Evolutionary conservation across 345 rosid genomes (phyloP).

Genomic region (Melastoma malabathricum): DNA sequence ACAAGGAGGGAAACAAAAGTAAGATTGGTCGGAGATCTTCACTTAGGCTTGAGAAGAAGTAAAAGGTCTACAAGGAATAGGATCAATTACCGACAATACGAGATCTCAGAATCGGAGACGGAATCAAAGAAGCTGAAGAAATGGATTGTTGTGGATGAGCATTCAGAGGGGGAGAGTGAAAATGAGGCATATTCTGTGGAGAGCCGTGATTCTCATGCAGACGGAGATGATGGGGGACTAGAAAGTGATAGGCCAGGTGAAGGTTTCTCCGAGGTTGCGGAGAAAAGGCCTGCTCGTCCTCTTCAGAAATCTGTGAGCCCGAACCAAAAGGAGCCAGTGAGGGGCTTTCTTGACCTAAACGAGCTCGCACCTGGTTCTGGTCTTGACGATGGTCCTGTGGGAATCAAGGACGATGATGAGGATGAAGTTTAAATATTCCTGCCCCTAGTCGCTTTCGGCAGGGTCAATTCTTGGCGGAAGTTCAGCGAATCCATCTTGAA

Average conservation of each 20-base stretch:
- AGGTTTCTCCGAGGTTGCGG: slow-evolving; percentile 20
- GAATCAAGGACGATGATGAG: slow-evolving; percentile 52
- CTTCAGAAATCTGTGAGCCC: slow-evolving; percentile 23
- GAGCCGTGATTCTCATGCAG: slow-evolving; percentile 47
- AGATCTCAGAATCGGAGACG: slow-evolving; percentile 74
- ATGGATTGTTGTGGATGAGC: slow-evolving; percentile 41
- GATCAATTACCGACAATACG: slow-evolving; percentile 69
- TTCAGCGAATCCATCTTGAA: too few species aligned
- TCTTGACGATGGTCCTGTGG: slow-evolving; percentile 74
- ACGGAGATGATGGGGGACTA: slow-evolving; percentile 37
- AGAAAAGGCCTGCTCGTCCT: slow-evolving; percentile 30
- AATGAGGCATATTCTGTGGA: slow-evolving; percentile 41
- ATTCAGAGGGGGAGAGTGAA: slow-evolving; percentile 51
- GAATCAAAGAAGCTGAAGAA: slow-evolving; percentile 44
- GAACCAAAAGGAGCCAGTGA: slow-evolving; percentile 41
- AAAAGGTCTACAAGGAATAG: slow-evolving; percentile 69
- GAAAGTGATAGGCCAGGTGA: slow-evolving; percentile 33
- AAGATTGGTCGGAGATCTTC: slow-evolving; percentile 59
- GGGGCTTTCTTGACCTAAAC: slow-evolving; percentile 76
- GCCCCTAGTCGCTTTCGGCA: too few species aligned
- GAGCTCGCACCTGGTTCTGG: slow-evolving; percentile 92
- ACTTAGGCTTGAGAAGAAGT: slow-evolving; percentile 89
- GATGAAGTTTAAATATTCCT: slow-evolving; percentile 39
- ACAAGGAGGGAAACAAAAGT: slow-evolving; percentile 61
- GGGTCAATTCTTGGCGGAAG: too few species aligned